Evolutionary conservation across 805 yeast genomes (phyloP).

Genomic region (Alloascoidea hylecoeti): DNA sequence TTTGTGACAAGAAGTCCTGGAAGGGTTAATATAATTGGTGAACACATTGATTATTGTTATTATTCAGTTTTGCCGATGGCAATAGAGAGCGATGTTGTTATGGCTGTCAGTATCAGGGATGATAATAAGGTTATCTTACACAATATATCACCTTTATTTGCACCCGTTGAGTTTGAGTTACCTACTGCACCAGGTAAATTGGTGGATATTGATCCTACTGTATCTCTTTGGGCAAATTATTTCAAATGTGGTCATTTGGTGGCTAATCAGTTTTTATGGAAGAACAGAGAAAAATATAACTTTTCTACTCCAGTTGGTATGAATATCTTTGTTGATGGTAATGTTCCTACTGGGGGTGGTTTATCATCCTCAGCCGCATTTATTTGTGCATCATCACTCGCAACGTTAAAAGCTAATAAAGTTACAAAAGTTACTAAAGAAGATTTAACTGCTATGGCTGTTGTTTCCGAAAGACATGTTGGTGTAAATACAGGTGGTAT

Average conservation of each 20-base stretch:
- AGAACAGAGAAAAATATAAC: conserved; percentile 15
- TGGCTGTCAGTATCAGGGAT: conserved; percentile 24
- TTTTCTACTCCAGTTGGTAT: conserved; percentile 27
- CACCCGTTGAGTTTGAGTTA: conserved; percentile 20
- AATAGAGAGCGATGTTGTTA: conserved; percentile 44
- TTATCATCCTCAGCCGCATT: conserved; percentile 62
- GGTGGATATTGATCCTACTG: conserved; percentile 31
- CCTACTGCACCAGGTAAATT: conserved; percentile 24
- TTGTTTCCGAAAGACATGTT: conserved; percentile 52
- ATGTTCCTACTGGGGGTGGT: conserved; percentile 63
- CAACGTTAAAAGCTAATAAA: conserved; percentile 39
- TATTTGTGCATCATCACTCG: conserved; percentile 48
- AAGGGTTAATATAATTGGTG: conserved; percentile 62
- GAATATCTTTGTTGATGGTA: conserved; percentile 41
- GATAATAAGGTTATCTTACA: conserved; percentile 13
- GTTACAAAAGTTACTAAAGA: conserved; percentile 26
- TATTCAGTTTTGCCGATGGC: conserved; percentile 67
- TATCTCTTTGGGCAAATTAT: conserved; percentile 52
- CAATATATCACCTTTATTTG: conserved; percentile 22
- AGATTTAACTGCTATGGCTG: conserved; percentile 44
- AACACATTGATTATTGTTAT: conserved; percentile 57
- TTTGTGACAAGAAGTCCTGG: conserved; percentile 59
- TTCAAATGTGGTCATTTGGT: conserved; percentile 53
- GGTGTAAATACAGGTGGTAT: conserved; percentile 73
- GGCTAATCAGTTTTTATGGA: conserved; percentile 33